Evolutionary conservation across 805 yeast species (phyloP), one percentile per base, ranked within the genome.

Genomic region (Starmerella ratchasimensis): DNA sequence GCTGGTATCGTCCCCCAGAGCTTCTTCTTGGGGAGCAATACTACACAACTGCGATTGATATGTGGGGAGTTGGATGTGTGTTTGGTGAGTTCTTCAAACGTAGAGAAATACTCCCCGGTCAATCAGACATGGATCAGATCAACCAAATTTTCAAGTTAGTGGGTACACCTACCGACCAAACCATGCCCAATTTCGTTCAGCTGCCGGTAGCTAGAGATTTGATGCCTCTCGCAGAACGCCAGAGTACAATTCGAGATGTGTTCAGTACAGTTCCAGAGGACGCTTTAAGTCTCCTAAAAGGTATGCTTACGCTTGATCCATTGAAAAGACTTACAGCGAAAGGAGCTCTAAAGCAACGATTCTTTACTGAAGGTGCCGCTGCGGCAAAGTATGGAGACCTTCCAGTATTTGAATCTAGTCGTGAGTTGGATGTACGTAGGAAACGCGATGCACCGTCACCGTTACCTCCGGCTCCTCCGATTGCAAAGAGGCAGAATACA

Each of bases 1-100:
- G 98, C 46, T 90, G 98, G 98, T 90, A 93, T 58, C 66, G 98
- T 41, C 93, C 98, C 1, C 98, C 97, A 0, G 98, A 88, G 56
- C 65, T 90, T 15, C 67, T 90, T 13, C 60, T 90, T 37, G 95
- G 95, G 3, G 93, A 84, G 47, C 67, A 79, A 48, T 64, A 69
- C 42, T 88, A 88, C 56, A 84, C 96, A 2, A 80, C 96, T 0
- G 93, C 97, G 0, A 88, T 88, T 10, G 99, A 90, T 59, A 70
- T 90, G 61, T 90, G 99, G 99, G 96, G 97, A 0, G 71, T 82
- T 16, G 97, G 97, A 1, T 90, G 98, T 60, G 88, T 90, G 0
- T 76, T 90, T 54, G 98, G 83, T 0, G 99, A 90, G 59, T 67
- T 86, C 53, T 88, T 80, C 59, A 74, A 72, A 23, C 70, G 73